Conservation (phyloP, 2,329 filamentous ascomycete species). For the Phialophora verrucosa region DNA sequence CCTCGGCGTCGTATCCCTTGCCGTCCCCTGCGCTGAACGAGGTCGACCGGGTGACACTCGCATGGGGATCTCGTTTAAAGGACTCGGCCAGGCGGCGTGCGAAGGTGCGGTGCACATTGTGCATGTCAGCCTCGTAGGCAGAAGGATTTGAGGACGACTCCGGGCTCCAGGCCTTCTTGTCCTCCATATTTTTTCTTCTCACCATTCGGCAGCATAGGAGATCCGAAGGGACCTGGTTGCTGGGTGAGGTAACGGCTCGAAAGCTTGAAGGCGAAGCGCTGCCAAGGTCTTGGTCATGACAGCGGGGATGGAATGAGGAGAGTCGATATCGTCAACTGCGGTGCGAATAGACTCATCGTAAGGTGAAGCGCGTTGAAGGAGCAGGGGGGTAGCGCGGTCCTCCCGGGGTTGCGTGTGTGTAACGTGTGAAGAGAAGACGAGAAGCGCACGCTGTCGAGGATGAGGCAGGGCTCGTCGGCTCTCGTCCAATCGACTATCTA, state of each 20-base stretch:
- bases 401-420: not conserved
- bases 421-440: not conserved
- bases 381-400: not conserved
- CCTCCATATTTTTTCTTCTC: conserved; percentile 31
- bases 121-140: conserved; percentile 36
- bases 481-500: not conserved
- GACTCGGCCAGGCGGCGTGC: conserved; percentile 40
- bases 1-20: conserved; percentile 41
- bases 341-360: conserved; percentile 3
- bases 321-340: not conserved
- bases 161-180: conserved; percentile 37
- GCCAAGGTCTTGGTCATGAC: conserved; percentile 6
- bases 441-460: not conserved
- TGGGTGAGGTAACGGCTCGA: not conserved
- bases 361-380: not conserved
- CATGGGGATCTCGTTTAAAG: conserved; percentile 44
- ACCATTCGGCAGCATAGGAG: conserved; percentile 13
- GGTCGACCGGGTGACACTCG: conserved; percentile 36
- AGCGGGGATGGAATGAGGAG: not conserved
- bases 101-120: conserved; percentile 30
- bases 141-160: conserved; percentile 34
- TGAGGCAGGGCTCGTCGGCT: not conserved
- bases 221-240: not conserved
- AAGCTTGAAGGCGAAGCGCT: not conserved
- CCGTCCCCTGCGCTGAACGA: conserved; percentile 33